Base-by-base conservation (phyloP, 345 rosid genomes). In the Citrus australasica region DNA sequence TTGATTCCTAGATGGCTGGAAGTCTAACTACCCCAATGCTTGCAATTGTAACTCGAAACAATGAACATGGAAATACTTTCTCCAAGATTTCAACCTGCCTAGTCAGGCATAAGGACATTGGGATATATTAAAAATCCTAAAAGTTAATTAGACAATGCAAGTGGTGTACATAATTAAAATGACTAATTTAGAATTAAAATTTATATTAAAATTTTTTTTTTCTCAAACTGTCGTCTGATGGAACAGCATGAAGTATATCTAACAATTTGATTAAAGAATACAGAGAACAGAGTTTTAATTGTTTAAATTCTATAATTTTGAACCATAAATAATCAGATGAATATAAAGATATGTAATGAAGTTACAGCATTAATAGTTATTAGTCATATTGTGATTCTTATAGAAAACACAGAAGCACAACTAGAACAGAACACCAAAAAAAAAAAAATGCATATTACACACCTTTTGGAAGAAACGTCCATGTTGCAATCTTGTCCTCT, bases 401-500 rank as follows among this genome's bases (percentile, higher is more conserved):
- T 7, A 58, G 25, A 70, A 28, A 70, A 27, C 9, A 40, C 33
- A 14, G 30, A 24, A 59, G 6, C 55, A 59, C n/a, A 35, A 9
- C 3, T 9, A 67, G 60, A 56, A 40, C 21, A 9, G 71, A 28
- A n/a, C 1, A 71, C 33, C 17, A 0, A 46, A n/a, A 40, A 73
- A 73, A 46, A 35, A 35, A 5, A 35, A 35, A 48, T 7, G 13
- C 3, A 42, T 33, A 77, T 58, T 27, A 37, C 33, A 61, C 70
- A 95, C 97, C 99, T 92, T 91, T 95, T 75, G 98, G 99, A 69
- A 95, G 99, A 79, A 95, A 95, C 38, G 99, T 89, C 98, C 99
- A 95, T 63, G 97, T 86, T 53, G 96, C 85, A 78, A 95, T 91
- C 87, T 95, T 95, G 63, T 92, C 99, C 81, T 95, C 99, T 77